These are phyloP conservation scores for Solanum stenotomum DNA, from an alignment of 257 asterid species.

Conservation along the genomic window DNA sequence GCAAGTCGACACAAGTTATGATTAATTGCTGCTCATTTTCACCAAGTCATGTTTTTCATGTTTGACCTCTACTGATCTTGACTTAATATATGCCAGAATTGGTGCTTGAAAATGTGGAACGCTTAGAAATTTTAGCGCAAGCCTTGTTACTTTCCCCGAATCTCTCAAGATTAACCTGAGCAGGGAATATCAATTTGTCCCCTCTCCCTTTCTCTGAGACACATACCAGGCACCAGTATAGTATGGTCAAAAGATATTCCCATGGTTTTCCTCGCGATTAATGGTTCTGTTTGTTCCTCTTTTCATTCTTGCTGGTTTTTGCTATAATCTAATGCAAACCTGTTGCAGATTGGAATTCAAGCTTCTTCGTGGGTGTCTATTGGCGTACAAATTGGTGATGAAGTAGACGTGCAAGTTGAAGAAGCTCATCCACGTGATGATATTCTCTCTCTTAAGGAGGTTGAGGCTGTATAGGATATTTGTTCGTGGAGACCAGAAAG, in stretches of 20 bases:
- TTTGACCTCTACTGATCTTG: background rate
- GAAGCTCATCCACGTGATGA: constrained; percentile 93
- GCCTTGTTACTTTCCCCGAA: background rate
- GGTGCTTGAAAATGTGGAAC: background rate
- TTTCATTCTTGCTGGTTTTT: background rate
- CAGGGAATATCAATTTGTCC: background rate
- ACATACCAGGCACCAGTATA: background rate
- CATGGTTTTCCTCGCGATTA: background rate
- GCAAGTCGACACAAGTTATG: background rate
- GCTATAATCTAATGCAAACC: background rate
- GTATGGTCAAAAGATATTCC: background rate
- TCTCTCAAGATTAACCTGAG: background rate
- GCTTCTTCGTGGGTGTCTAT: constrained; percentile 69
- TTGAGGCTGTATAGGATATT: constrained; percentile 2
- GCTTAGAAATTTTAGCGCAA: background rate
- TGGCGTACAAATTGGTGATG: constrained; percentile 76
- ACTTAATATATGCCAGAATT: background rate
- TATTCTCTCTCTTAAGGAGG: constrained; percentile 59
- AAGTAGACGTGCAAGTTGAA: constrained; percentile 68
- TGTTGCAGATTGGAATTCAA: constrained; percentile 73
- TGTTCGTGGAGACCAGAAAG: background rate
- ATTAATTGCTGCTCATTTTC: background rate
- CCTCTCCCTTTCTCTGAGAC: background rate
- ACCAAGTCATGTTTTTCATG: background rate
- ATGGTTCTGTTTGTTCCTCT: background rate